Conservation (phyloP, 176 grass and related monocot genomes). For the Carex scoparia region DNA sequence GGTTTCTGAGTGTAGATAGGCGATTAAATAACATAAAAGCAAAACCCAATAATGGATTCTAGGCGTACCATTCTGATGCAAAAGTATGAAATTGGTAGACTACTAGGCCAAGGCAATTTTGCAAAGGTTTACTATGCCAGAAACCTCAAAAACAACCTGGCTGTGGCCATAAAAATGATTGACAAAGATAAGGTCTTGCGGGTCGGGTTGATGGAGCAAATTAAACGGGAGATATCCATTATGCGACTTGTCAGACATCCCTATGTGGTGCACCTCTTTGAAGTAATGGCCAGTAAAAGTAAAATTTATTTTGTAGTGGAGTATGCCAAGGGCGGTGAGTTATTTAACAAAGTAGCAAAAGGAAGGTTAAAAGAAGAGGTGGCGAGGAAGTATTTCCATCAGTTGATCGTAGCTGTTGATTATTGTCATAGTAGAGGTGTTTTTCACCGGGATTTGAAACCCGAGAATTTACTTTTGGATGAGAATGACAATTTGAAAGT, state of each 20-base stretch:
- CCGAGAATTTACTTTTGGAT: constrained; percentile 86
- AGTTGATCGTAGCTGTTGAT: constrained; percentile 79
- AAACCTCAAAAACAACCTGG: constrained; percentile 58
- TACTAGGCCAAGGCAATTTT: constrained; percentile 88
- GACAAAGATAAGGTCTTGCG: constrained; percentile 82
- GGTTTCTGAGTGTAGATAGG: not conserved
- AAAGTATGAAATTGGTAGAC: constrained; percentile 72
- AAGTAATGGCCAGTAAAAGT: constrained; percentile 89
- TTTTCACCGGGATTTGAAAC: constrained; percentile 89
- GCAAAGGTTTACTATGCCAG: constrained; percentile 94
- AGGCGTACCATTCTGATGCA: constrained; percentile 66
- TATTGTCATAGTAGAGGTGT: constrained; percentile 93
- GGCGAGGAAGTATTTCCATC: constrained; percentile 81
- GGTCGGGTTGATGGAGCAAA: constrained; percentile 87
- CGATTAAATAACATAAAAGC: constrained; percentile 18
- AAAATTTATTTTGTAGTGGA: constrained; percentile 95
- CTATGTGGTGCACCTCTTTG: constrained; percentile 72
- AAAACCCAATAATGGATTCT: constrained; percentile 42
- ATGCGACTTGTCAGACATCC: constrained; percentile 92
- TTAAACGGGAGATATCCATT: constrained; percentile 87
- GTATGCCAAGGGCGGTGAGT: constrained; percentile 89
- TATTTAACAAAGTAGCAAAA: constrained; percentile 80
- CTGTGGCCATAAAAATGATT: constrained; percentile 92
- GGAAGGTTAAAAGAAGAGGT: constrained; percentile 65
- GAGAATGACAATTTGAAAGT: constrained; percentile 86